phyloP scores from a whole-genome alignment of 768 basidiomycete species.

The Saitozyma sp. region DNA sequence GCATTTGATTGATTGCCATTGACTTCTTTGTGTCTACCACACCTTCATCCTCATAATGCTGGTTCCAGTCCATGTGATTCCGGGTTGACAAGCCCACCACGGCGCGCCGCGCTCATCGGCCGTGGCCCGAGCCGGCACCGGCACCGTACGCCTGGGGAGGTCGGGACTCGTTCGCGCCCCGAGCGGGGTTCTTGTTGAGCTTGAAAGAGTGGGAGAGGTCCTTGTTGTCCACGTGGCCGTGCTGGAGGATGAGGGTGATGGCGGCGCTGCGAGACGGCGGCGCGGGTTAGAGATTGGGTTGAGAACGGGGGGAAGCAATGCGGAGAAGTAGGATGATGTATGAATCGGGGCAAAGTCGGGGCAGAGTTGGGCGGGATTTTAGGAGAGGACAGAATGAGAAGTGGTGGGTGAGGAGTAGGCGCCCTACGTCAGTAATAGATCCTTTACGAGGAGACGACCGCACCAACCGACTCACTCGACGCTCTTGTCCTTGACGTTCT shows the following conservation, averaged over 20 bases:
- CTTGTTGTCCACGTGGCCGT: slow-evolving; percentile 35
- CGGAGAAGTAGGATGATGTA: too few species aligned
- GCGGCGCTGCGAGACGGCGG: slow-evolving; percentile 31
- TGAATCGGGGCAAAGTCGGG: not conserved
- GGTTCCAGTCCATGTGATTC: not conserved
- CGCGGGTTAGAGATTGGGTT: not conserved
- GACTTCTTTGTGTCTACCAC: not conserved
- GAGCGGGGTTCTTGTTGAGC: slow-evolving; percentile 35
- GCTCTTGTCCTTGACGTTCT: slow-evolving; percentile 43
- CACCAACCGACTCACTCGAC: slow-evolving; percentile 38
- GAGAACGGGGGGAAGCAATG: not conserved
- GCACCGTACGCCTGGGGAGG: slow-evolving; percentile 16
- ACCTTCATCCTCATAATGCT: not conserved
- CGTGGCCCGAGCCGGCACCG: slow-evolving; percentile 16
- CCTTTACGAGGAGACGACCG: not conserved
- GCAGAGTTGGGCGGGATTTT: too few species aligned
- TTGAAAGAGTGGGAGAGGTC: slow-evolving; percentile 27
- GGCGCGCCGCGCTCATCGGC: slow-evolving; percentile 17
- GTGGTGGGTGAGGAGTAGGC: slow-evolving; percentile 5
- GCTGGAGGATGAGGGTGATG: slow-evolving; percentile 40
- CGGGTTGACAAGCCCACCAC: not conserved
- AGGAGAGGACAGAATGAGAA: not conserved
- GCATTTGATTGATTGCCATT: not conserved
- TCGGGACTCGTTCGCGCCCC: slow-evolving; percentile 28
- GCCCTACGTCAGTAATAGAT: not conserved